Conservation (phyloP, 192 early-diverging fungal species). For the Helicostylum pulchrum region DNA sequence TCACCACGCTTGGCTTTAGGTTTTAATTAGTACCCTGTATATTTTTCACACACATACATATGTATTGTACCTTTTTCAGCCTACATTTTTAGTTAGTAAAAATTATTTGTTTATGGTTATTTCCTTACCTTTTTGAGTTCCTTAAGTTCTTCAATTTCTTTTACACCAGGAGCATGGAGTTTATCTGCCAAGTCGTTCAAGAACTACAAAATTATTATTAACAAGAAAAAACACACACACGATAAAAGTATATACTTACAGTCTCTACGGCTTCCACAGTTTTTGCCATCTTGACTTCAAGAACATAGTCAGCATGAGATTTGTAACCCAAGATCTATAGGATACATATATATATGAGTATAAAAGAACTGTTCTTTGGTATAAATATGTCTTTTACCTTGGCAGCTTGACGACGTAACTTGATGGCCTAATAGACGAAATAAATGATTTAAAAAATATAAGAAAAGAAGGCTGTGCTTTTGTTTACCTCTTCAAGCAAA, state of each 20-base stretch:
- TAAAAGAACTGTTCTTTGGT: constrained; percentile 37
- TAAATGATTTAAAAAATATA: constrained; percentile 16
- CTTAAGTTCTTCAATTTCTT: constrained; percentile 58
- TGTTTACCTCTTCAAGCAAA: constrained; percentile 53
- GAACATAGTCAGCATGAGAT: constrained; percentile 65
- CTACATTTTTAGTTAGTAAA: constrained; percentile 7
- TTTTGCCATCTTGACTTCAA: constrained; percentile 87
- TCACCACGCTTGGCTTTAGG: constrained; percentile 40
- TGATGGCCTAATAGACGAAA: constrained; percentile 29
- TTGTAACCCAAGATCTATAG: constrained; percentile 66
- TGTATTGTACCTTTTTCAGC: constrained; percentile 25
- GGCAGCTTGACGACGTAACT: constrained; percentile 38
- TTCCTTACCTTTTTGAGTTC: constrained; percentile 54
- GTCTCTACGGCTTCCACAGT: constrained; percentile 52
- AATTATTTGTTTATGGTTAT: background rate
- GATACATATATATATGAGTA: constrained; percentile 19
- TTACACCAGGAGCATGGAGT: constrained; percentile 54
- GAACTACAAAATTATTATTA: constrained; percentile 42
- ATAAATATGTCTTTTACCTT: constrained; percentile 19
- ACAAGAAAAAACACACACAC: background rate
- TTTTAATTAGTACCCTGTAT: background rate
- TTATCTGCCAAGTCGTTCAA: constrained; percentile 57
- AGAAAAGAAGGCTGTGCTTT: constrained; percentile 4
- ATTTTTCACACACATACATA: background rate
- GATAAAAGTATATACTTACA: constrained; percentile 8